These are phyloP conservation scores for Phytophthora multivora DNA, from an alignment of 352 stramenopile species.

Conservation along the genomic window DNA sequence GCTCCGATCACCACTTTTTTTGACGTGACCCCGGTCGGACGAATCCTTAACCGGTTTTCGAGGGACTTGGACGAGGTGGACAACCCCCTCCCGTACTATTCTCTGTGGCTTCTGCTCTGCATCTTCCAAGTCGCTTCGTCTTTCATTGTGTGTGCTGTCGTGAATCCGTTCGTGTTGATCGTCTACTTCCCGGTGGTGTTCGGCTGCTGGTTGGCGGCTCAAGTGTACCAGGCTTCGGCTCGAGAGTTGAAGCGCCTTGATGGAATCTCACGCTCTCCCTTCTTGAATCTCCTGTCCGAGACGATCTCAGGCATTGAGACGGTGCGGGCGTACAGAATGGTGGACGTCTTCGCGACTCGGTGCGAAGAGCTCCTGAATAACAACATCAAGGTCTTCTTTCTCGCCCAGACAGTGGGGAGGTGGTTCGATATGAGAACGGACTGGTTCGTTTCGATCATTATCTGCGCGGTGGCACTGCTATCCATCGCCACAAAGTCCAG, in stretches of 20 bases:
- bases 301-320: conserved; percentile 92
- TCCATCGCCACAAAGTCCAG: conserved; percentile 60
- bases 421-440: conserved; percentile 95
- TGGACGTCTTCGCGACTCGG: conserved; percentile 30
- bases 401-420: conserved; percentile 49
- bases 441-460: conserved; percentile 80
- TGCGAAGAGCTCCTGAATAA: conserved; percentile 47
- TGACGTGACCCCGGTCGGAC: conserved; percentile 65
- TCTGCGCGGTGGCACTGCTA: conserved; percentile 86
- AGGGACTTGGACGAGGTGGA: conserved; percentile 68
- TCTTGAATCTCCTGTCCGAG: conserved; percentile 94
- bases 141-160: conserved; percentile 51
- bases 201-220: conserved; percentile 21
- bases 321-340: conserved; percentile 83
- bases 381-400: conserved; percentile 47
- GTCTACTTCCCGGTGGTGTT: conserved; percentile 49
- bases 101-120: conserved; percentile 49
- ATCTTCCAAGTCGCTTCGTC: conserved; percentile 47
- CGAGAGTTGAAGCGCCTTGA: conserved; percentile 95
- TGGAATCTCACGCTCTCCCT: conserved; percentile 81
- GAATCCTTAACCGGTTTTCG: conserved; percentile 72
- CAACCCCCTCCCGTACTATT: conserved; percentile 59
- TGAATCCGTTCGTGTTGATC: conserved; percentile 55
- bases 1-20: conserved; percentile 71
- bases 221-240: conserved; percentile 88